phyloP scores from a whole-genome alignment of 106 monocot genomes.

The Dioscorea dumetorum region DNA sequence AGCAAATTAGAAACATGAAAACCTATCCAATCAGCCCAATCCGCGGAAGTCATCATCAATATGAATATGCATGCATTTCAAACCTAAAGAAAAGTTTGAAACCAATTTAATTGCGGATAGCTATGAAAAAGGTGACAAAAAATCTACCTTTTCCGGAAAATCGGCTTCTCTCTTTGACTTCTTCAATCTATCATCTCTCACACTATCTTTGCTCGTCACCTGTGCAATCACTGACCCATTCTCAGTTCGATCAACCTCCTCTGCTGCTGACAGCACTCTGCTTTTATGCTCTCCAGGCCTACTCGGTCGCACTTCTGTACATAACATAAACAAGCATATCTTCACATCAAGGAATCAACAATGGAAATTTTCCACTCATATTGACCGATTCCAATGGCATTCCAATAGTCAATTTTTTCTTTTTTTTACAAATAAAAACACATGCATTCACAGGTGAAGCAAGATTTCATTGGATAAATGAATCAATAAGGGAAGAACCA shows the following conservation, averaged over 20 bases:
- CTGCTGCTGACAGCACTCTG: slow-evolving; percentile 33
- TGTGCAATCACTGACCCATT: slow-evolving; percentile 14
- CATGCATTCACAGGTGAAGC: too few relatives aligned
- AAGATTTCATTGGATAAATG: neutral
- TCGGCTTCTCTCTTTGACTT: neutral
- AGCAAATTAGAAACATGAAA: too few relatives aligned
- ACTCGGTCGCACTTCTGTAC: slow-evolving; percentile 8
- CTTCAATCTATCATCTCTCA: neutral
- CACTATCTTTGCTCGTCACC: slow-evolving; percentile 1
- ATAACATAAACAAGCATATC: neutral
- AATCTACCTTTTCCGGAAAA: neutral
- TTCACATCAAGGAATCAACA: neutral
- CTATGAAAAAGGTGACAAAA: too few relatives aligned
- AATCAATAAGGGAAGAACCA: neutral
- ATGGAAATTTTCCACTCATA: neutral
- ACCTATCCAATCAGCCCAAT: too few relatives aligned
- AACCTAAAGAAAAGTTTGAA: too few relatives aligned
- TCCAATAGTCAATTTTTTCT: too few relatives aligned
- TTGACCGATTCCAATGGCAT: neutral
- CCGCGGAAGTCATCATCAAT: too few relatives aligned
- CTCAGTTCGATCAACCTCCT: neutral
- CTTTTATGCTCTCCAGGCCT: slow-evolving; percentile 23
- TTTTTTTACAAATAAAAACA: too few relatives aligned
- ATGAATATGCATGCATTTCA: too few relatives aligned
- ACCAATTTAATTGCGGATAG: too few relatives aligned